Base-by-base conservation (phyloP, 352 stramenopile genomes). In the Phytophthora idaei region DNA sequence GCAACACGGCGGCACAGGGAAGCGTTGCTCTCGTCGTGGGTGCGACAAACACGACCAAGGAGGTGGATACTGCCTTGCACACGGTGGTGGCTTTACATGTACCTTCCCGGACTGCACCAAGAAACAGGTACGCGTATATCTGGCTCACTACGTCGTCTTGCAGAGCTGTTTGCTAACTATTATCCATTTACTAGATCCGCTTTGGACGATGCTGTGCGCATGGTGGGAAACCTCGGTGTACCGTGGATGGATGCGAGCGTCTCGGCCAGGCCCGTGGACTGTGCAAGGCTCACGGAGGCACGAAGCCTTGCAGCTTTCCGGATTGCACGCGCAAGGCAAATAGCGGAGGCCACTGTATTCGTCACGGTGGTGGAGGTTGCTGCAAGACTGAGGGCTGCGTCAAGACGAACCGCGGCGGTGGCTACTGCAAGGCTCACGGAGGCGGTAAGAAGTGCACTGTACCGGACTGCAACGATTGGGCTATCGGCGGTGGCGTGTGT, bases 11-110 rank as follows among this genome's bases (percentile, higher is more conserved):
- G 83, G 83, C 47, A 80, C 75, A 15, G 86, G 86, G 21, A 87
- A 88, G 60, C 83, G 86, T 45, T 94, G 87, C 71, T 86, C 74
- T 12, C 61, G 60, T 57, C 71, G 77, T 55, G 83, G 76, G 5
- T 94, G 87, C 47, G 81, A 89, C 31, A 94, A 93, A 67, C 83
- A 90, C 51, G 84, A 94, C 61, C 84, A 92, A 74, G 87, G 87
- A 48, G 87, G 87, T 7, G 87, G 87, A 14, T 89, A 73, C 34
- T 94, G 87, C 44, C 80, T 93, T 52, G 70, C 83, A 28, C 87
- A 94, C 44, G 87, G 87, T 41, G 87, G 87, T 2, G 87, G 87
- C 0, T 88, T 76, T 59, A 88, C 85, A 25, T 94, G 87, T 52
- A 79, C 73, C 5, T 77, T 89, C 17, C 69, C 81, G 1, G 83